phyloP scores from a whole-genome alignment of 2,329 filamentous ascomycete species.

The Fusarium marasasianum region DNA sequence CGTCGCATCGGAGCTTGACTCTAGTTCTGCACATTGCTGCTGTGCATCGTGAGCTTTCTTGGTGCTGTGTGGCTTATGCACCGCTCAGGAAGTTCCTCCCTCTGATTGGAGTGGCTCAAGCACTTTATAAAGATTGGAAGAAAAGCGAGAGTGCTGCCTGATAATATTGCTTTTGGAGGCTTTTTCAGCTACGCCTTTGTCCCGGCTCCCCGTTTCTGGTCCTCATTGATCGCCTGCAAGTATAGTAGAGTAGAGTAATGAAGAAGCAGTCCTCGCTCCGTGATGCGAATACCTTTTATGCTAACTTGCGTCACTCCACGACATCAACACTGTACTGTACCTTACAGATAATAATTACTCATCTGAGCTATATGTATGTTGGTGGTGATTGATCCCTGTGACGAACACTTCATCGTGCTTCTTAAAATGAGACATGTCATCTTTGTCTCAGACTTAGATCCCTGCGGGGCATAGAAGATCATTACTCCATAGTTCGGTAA shows the following conservation, averaged over 20 bases:
- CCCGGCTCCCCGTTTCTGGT: neutral
- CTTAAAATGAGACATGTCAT: neutral
- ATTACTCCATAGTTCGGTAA: neutral
- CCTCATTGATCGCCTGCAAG: neutral
- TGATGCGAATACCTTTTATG: neutral
- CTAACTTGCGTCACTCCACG: neutral
- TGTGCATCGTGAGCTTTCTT: neutral
- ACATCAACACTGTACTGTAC: neutral
- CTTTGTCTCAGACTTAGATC: neutral
- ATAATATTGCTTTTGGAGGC: neutral
- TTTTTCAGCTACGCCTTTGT: neutral
- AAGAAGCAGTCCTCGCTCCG: neutral
- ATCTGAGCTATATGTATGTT: neutral
- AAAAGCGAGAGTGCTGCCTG: neutral
- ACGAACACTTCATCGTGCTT: neutral
- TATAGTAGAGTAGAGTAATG: neutral
- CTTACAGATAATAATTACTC: neutral
- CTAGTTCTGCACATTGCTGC: neutral
- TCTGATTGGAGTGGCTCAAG: neutral
- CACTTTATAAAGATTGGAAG: neutral
- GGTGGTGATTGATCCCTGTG: neutral
- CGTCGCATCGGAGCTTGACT: neutral
- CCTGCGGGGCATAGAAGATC: neutral
- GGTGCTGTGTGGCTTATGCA: no score
- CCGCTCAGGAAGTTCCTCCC: neutral